Evolutionary conservation across 2,329 filamentous ascomycete species (phyloP), one percentile per base, ranked within the genome.

Genomic region (Talaromyces sp.): DNA sequence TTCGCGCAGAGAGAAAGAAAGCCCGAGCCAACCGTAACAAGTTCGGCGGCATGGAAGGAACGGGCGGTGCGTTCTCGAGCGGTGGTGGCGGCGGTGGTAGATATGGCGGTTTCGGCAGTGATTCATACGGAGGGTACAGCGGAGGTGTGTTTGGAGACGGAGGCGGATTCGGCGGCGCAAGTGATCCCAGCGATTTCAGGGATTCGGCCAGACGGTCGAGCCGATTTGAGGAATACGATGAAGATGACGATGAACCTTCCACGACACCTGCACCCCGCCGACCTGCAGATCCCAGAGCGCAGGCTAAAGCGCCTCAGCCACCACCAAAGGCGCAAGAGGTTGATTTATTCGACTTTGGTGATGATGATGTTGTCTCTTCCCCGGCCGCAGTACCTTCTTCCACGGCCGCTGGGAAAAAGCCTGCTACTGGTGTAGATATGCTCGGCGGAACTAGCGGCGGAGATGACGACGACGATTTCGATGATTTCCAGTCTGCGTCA

Each of bases 381-480:
- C 27, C 56, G 4, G 27, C 59, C 2, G 47, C 31, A 40, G 61
- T 58, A 17, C 22, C 61, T 58, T 72, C 79, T 38, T 77, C 79
- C 7, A 75, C 80, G 29, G 76, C 78, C 25, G 78, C 77, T 19
- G 76, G 78, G 58, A 75, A 81, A 68, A 74, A 79, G 68, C 81
- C 85, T 10, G 81, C 76, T 61, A 40, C 47, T 31, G 82, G 81
- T 15, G 70, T 88, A 58, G 81, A 82, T 53, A 78, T 82, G 17
- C 74, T 88, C 58, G 72, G 31, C 11, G 31, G 76, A 31, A 75
- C 80, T 51, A 73, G 79, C 17, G 78, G 79, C 49, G 88, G 87
- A 61, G 94, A 97, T 69, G 93, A 97, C 70, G 95, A 97, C 69
- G 98, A 98, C 74, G 95, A 98, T 75, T 95, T 99, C 75, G 98